These are phyloP conservation scores for Arthrobotrys musiformis DNA, from an alignment of 2,329 filamentous ascomycete genomes.

Conservation along the genomic window DNA sequence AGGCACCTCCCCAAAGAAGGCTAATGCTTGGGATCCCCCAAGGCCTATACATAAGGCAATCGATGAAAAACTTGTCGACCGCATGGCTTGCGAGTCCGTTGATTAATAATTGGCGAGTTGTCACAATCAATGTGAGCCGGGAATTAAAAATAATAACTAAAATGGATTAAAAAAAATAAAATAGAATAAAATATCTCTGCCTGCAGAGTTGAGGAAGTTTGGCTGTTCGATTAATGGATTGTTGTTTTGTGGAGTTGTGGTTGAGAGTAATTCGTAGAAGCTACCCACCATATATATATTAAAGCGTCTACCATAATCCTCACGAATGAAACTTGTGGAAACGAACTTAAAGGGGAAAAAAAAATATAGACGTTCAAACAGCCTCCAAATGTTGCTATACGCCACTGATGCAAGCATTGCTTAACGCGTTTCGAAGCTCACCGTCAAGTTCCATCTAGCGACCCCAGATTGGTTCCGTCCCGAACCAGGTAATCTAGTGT, in stretches of 20 bases:
- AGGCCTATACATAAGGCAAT: not conserved
- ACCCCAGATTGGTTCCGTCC: too few species aligned
- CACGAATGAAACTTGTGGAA: too few species aligned
- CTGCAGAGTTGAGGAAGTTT: not conserved
- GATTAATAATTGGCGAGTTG: too few species aligned
- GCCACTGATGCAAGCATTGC: not conserved
- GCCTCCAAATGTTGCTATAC: not conserved
- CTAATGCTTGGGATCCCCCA: not conserved
- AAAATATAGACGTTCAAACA: not conserved
- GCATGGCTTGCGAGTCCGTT: not conserved
- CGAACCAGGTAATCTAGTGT: not conserved
- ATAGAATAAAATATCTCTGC: not conserved
- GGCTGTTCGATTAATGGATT: too few species aligned
- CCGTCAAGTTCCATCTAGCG: not conserved
- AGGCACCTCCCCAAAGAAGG: not conserved
- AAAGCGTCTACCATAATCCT: not conserved
- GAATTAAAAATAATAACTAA: not conserved
- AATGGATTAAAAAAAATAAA: not conserved
- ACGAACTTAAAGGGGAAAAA: too few species aligned
- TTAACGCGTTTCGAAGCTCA: not conserved
- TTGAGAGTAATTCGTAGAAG: not conserved
- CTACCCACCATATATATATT: not conserved
- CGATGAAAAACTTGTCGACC: not conserved
- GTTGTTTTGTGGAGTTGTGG: not conserved
- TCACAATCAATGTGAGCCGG: not conserved